These are phyloP conservation scores for Collybia nuda DNA, from an alignment of 768 basidiomycete species.

Conservation along the genomic window DNA sequence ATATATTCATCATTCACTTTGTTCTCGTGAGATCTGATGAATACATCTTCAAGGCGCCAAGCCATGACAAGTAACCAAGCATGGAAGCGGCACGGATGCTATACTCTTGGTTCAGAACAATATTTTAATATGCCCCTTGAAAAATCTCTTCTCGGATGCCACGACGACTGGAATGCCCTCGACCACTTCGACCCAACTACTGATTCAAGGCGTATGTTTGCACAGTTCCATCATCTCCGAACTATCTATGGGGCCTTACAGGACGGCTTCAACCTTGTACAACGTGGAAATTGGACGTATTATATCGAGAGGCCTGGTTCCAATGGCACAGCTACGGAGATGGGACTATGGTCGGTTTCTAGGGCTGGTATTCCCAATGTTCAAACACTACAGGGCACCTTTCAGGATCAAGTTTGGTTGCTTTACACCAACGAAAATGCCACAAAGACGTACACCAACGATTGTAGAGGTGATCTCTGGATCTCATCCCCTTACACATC, in stretches of 20 bases:
- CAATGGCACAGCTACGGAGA: constrained; percentile 75
- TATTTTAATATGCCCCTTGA: constrained; percentile 94
- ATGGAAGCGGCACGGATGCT: constrained; percentile 95
- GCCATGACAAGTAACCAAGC: constrained; percentile 83
- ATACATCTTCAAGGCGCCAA: constrained; percentile 68
- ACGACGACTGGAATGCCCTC: constrained; percentile 89
- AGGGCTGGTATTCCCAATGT: constrained; percentile 56
- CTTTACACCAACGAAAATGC: constrained; percentile 84
- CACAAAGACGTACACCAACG: constrained; percentile 61
- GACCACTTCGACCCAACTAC: constrained; percentile 95
- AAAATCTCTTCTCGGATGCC: constrained; percentile 75
- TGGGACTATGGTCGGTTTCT: constrained; percentile 85
- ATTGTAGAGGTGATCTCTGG: constrained; percentile 62
- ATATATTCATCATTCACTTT: constrained; percentile 14
- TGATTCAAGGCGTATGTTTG: constrained; percentile 70
- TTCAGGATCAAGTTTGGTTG: constrained; percentile 76
- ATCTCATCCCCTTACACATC: constrained; percentile 77
- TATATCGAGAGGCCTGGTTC: constrained; percentile 82
- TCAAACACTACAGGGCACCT: constrained; percentile 64
- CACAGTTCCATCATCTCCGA: constrained; percentile 74
- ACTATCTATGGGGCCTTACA: constrained; percentile 69
- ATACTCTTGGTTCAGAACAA: constrained; percentile 84
- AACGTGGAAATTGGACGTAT: constrained; percentile 85
- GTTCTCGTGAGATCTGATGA: no score
- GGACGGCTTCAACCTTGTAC: constrained; percentile 85